These are phyloP conservation scores for Monsonia emarginata DNA, from an alignment of 441 rosid genomes.

Conservation along the genomic window DNA sequence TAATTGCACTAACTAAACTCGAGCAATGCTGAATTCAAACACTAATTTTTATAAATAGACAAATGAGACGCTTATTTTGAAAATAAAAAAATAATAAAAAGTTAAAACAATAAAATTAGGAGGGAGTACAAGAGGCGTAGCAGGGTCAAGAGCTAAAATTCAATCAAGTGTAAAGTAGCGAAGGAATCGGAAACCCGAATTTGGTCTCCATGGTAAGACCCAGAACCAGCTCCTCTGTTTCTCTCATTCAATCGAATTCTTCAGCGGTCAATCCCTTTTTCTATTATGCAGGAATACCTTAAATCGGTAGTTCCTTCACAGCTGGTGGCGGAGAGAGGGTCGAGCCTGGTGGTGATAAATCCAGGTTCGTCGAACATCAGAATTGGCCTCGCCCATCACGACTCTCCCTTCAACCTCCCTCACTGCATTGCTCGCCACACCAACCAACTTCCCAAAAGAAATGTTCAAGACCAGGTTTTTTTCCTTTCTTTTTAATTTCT, in stretches of 20 bases:
- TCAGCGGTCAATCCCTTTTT: not conserved
- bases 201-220: not conserved
- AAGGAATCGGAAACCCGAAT: not conserved
- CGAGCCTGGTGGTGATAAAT: constrained; percentile 72
- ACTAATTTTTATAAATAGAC: too few species aligned
- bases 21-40: too few species aligned
- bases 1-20: too few species aligned
- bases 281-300: constrained; percentile 65
- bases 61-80: too few species aligned
- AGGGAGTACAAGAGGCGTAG: too few species aligned
- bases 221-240: not conserved
- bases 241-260: not conserved
- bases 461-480: constrained; percentile 63
- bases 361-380: constrained; percentile 72
- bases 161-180: not conserved
- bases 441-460: constrained; percentile 31
- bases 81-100: too few species aligned
- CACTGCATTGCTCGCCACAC: constrained; percentile 66
- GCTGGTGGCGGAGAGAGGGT: constrained; percentile 69
- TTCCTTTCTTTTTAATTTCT: not conserved
- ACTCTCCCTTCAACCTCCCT: constrained; percentile 50
- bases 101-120: too few species aligned
- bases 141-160: too few species aligned
- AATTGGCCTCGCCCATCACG: constrained; percentile 68
- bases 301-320: constrained; percentile 85